phyloP scores from a whole-genome alignment of 2,329 filamentous ascomycete genomes.

The Ramichloridium luteum region DNA sequence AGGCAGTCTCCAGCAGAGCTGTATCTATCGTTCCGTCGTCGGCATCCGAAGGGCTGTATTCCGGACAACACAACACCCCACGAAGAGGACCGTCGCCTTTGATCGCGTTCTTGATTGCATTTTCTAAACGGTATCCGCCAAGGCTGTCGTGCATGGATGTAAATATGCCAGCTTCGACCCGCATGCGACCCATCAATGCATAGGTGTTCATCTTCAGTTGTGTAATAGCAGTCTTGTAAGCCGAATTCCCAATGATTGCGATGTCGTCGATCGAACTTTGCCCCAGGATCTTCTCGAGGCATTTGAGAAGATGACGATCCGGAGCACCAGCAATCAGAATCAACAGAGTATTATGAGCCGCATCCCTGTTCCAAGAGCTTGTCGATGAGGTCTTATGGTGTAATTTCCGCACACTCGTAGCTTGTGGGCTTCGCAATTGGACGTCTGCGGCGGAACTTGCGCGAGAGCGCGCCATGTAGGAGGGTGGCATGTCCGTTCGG shows the following conservation, averaged over 20 bases:
- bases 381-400: no score
- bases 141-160: slow-evolving; percentile 11
- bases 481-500: no score
- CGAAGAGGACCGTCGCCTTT: slow-evolving; percentile 10
- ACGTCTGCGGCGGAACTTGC: no score
- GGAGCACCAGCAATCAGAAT: slow-evolving; percentile 7
- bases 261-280: background rate
- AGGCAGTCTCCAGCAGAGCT: slow-evolving; percentile 12
- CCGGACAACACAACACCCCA: slow-evolving; percentile 18
- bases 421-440: no score
- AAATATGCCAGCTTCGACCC: slow-evolving; percentile 16
- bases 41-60: no score
- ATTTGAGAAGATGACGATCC: slow-evolving; percentile 6
- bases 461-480: no score
- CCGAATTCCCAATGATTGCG: background rate
- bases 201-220: slow-evolving; percentile 17
- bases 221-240: slow-evolving; percentile 12
- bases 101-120: slow-evolving; percentile 8
- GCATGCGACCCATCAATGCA: slow-evolving; percentile 12
- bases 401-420: no score
- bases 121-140: slow-evolving; percentile 12
- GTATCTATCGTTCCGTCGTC: no score
- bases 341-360: no score
- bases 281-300: slow-evolving; percentile 12
- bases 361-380: no score